Evolutionary conservation across 305 asterid species (phyloP).

Genomic region (Fraxinus dipetala): DNA sequence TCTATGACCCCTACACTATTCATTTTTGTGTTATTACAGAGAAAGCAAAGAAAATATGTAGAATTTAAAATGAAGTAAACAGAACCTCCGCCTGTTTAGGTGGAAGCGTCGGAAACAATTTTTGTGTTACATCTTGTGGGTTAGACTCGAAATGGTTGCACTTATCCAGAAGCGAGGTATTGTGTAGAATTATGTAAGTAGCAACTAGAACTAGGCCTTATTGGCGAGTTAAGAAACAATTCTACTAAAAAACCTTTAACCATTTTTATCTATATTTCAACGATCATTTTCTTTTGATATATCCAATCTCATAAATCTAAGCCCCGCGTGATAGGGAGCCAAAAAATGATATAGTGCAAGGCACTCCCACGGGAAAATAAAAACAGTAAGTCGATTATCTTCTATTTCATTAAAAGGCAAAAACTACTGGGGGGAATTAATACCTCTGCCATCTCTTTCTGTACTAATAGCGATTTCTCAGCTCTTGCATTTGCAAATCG

Average conservation of each 20-base stretch:
- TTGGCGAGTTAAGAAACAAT: neutral
- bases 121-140: neutral
- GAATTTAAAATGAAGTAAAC: neutral
- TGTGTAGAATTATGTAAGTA: neutral
- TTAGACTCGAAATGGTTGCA: neutral
- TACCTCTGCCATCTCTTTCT: slow-evolving; percentile 63
- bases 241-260: neutral
- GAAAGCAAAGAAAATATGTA: neutral
- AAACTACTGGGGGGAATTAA: slow-evolving; percentile 13
- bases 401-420: neutral
- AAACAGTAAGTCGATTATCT: slow-evolving; percentile 7
- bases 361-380: slow-evolving; percentile 4
- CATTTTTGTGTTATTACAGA: neutral
- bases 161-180: neutral
- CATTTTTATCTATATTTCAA: neutral
- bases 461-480: slow-evolving; percentile 51
- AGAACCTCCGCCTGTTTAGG: neutral
- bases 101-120: neutral
- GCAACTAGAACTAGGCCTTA: neutral
- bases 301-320: neutral
- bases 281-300: slow-evolving; percentile 9
- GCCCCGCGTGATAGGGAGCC: neutral
- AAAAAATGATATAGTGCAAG: slow-evolving; percentile 6
- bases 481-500: slow-evolving; percentile 66
- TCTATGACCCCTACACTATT: neutral